These are phyloP conservation scores for Carex parvula DNA, from an alignment of 176 grass and related monocot species.

Conservation along the genomic window DNA sequence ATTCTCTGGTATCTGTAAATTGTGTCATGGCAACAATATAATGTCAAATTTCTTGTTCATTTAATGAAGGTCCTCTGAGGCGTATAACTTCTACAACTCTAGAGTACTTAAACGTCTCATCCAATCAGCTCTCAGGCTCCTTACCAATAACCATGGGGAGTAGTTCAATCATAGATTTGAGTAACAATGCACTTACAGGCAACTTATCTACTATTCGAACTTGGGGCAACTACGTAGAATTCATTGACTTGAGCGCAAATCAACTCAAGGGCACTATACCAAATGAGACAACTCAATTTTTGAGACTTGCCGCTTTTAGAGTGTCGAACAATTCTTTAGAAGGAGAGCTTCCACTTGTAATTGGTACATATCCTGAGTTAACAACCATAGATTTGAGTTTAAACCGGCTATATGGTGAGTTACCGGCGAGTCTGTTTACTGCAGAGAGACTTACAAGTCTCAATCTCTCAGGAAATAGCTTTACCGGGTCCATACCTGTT, in stretches of 20 bases:
- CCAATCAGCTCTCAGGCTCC: constrained; percentile 60
- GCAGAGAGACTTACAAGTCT: constrained; percentile 55
- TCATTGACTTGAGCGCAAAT: constrained; percentile 75
- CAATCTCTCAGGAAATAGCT: constrained; percentile 75
- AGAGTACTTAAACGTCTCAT: constrained; percentile 74
- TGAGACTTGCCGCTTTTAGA: constrained; percentile 68
- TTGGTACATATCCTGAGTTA: constrained; percentile 81
- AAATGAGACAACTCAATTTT: constrained; percentile 78
- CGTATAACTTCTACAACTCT: constrained; percentile 67
- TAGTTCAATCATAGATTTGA: constrained; percentile 77
- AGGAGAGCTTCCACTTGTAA: constrained; percentile 54
- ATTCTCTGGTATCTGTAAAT: background rate
- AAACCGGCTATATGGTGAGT: constrained; percentile 58
- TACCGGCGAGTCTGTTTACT: constrained; percentile 59
- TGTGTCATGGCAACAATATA: background rate
- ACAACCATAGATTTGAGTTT: constrained; percentile 64
- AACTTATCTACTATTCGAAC: constrained; percentile 66
- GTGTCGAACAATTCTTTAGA: constrained; percentile 64
- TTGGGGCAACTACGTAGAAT: constrained; percentile 85
- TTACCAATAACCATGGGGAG: constrained; percentile 82
- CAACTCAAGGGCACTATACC: constrained; percentile 71
- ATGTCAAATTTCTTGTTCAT: background rate
- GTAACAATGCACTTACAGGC: constrained; percentile 69
- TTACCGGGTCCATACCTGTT: constrained; percentile 52
- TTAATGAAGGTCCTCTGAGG: constrained; percentile 63